These are phyloP conservation scores for Hygrocybe punicea DNA, from an alignment of 768 basidiomycete genomes.

Conservation along the genomic window DNA sequence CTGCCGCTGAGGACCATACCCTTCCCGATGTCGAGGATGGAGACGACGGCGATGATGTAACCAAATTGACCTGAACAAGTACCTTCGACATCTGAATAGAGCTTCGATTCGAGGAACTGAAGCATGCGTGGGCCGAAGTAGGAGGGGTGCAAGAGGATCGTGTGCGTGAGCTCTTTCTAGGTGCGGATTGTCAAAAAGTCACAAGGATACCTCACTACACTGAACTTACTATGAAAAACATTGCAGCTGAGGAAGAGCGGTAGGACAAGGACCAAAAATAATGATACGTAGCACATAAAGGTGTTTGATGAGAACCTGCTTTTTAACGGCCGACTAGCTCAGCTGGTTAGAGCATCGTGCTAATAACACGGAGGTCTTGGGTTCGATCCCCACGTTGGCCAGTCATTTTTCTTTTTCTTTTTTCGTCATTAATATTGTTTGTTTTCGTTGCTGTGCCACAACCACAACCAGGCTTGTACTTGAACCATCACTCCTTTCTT, in stretches of 20 bases:
- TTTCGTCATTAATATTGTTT: constrained; percentile 9
- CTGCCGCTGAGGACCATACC: constrained; percentile 89
- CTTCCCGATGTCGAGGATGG: constrained; percentile 86
- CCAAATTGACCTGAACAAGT: constrained; percentile 95
- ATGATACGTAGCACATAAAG: not conserved
- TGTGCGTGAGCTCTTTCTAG: constrained; percentile 96
- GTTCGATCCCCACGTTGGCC: constrained; percentile 79
- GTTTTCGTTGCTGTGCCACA: not conserved
- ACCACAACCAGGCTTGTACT: not conserved
- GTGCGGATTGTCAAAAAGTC: constrained; percentile 4
- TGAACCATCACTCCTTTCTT: not conserved
- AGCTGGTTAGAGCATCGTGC: constrained; percentile 93
- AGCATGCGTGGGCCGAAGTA: constrained; percentile 97
- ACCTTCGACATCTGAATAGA: constrained; percentile 95
- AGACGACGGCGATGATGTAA: constrained; percentile 89
- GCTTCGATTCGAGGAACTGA: constrained; percentile 86
- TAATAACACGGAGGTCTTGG: constrained; percentile 83
- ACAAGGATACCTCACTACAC: constrained; percentile 1
- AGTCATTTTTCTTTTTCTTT: constrained; percentile 28
- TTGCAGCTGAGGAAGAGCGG: constrained; percentile 23
- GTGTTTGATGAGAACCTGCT: not conserved
- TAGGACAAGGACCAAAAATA: constrained; percentile 8
- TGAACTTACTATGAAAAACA: constrained; percentile 71
- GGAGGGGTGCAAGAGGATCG: constrained; percentile 94
- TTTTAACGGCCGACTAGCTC: constrained; percentile 73